A percentile compares a stretch with the other conserved stretches of the same genome.
These are phyloP conservation scores for Grigorovia jiainica DNA, from an alignment of 805 yeast genomes.

Conservation along the genomic window DNA sequence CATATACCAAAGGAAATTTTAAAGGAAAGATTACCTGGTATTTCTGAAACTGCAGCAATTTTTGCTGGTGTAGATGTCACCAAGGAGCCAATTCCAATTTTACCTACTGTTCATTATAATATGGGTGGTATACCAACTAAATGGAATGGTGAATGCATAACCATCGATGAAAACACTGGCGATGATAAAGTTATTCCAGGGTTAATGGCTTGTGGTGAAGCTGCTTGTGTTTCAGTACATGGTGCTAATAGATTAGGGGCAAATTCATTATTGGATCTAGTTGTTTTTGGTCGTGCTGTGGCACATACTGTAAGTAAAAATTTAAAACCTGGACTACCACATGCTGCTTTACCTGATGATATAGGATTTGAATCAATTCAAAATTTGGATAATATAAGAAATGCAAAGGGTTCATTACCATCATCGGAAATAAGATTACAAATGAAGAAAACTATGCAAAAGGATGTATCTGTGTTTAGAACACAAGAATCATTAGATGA, in stretches of 20 bases:
- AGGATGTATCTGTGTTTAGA: constrained; percentile 94
- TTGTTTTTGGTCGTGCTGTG: constrained; percentile 97
- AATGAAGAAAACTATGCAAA: constrained; percentile 96
- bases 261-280: constrained; percentile 90
- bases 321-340: constrained; percentile 82
- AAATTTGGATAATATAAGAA: constrained; percentile 82
- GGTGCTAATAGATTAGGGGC: constrained; percentile 99
- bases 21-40: constrained; percentile 96
- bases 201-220: constrained; percentile 95
- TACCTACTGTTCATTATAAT: constrained; percentile 97
- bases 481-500: constrained; percentile 83
- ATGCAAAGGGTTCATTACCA: constrained; percentile 67
- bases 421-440: constrained; percentile 84
- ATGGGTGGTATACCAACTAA: constrained; percentile 99
- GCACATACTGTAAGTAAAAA: constrained; percentile 82
- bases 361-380: constrained; percentile 85
- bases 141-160: constrained; percentile 91
- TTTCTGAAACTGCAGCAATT: constrained; percentile 95
- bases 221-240: constrained; percentile 98
- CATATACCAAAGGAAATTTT: constrained; percentile 89
- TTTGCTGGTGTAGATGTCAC: constrained; percentile 99
- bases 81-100: constrained; percentile 96
- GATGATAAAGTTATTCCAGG: constrained; percentile 90
- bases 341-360: constrained; percentile 72
- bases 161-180: constrained; percentile 69